Conservation (phyloP, 2,329 filamentous ascomycete genomes). For the Cladosporium velox region DNA sequence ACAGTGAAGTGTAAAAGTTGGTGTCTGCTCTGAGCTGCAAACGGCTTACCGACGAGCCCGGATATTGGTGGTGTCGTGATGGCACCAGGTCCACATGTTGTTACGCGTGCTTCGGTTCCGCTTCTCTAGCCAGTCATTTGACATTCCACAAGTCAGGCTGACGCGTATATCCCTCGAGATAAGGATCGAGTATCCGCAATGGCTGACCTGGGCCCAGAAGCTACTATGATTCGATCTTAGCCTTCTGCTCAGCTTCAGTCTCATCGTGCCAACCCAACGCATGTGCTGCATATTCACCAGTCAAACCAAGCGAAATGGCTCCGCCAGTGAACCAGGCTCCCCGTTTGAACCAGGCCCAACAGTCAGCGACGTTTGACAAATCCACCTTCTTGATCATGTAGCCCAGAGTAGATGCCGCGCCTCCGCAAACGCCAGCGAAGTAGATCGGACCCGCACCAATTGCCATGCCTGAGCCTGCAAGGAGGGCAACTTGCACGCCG, state of each 20-base stretch:
- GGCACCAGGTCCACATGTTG: slow-evolving; percentile 9
- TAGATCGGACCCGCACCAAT: slow-evolving; percentile 61
- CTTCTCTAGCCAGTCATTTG: neutral
- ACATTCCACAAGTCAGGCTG: too few species aligned
- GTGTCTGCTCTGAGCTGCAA: neutral
- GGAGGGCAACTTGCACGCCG: slow-evolving; percentile 66
- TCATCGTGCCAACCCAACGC: slow-evolving; percentile 24
- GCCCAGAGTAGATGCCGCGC: slow-evolving; percentile 55
- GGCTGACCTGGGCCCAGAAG: neutral
- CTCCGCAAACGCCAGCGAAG: slow-evolving; percentile 60
- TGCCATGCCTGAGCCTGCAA: slow-evolving; percentile 69
- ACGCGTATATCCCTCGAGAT: too few species aligned
- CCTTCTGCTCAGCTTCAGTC: neutral
- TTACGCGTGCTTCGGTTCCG: neutral
- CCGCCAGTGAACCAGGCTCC: slow-evolving; percentile 64
- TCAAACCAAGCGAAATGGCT: slow-evolving; percentile 57
- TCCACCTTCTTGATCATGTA: slow-evolving; percentile 62
- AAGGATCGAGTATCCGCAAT: neutral
- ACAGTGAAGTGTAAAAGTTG: neutral
- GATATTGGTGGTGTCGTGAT: slow-evolving; percentile 5
- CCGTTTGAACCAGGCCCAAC: slow-evolving; percentile 67
- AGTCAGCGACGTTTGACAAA: slow-evolving; percentile 58
- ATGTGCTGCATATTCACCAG: slow-evolving; percentile 53
- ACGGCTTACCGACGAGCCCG: neutral
- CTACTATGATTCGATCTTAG: neutral